Percentiles rank a stretch among this genome's conserved stretches.
These are phyloP conservation scores for Suillus luteus DNA, from an alignment of 768 basidiomycete species.

Conservation along the genomic window DNA sequence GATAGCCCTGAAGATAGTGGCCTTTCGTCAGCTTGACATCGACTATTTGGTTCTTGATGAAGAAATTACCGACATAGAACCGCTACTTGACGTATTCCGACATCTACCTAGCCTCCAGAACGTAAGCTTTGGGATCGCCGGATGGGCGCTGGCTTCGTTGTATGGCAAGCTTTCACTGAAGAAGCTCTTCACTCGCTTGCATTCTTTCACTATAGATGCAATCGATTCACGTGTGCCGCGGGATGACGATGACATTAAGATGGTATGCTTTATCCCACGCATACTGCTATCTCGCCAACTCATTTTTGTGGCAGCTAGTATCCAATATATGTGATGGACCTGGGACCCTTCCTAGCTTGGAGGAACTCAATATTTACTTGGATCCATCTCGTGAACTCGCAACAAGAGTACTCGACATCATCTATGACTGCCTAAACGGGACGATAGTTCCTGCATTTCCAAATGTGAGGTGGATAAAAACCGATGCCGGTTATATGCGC, in stretches of 20 bases:
- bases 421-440: not conserved
- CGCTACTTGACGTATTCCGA: not conserved
- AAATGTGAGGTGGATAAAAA: not conserved
- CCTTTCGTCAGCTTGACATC: conserved; percentile 1
- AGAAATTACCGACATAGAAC: too few species aligned
- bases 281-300: not conserved
- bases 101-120: not conserved
- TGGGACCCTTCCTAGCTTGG: conserved; percentile 8
- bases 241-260: too few species aligned
- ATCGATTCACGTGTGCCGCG: not conserved
- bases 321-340: conserved; percentile 6
- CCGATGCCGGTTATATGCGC: not conserved
- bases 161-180: not conserved
- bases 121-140: not conserved
- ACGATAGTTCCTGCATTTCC: conserved; percentile 5
- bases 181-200: conserved; percentile 3
- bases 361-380: not conserved
- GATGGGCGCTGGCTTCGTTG: not conserved
- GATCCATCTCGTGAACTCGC: not conserved
- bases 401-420: not conserved
- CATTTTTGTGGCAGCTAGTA: not conserved
- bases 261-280: not conserved
- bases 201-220: not conserved
- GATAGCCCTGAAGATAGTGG: not conserved
- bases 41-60: not conserved